phyloP scores from a whole-genome alignment of 1,284 basidiomycete genomes.

The Schizopora paradoxa region DNA sequence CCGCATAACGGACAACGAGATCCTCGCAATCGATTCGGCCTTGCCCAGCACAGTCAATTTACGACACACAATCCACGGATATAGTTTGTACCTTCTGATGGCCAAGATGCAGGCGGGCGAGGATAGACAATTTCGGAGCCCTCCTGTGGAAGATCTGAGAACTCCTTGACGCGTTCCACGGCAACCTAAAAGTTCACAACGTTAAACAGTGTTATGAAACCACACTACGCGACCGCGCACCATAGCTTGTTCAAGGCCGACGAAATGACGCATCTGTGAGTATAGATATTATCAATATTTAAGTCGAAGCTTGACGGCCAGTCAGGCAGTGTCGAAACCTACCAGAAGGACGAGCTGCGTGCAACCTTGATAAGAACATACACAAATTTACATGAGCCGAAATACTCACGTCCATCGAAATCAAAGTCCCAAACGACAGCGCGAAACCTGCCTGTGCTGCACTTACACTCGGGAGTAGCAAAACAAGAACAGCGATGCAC shows the following conservation, averaged over 20 bases:
- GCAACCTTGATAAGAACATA: constrained; percentile 47
- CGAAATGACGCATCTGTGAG: constrained; percentile 66
- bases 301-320: constrained; percentile 12
- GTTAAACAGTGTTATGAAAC: neutral
- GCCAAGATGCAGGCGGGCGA: constrained; percentile 81
- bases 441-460: constrained; percentile 83
- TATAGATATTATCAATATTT: too few species aligned
- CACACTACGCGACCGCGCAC: constrained; percentile 34
- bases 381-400: constrained; percentile 18
- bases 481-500: constrained; percentile 61
- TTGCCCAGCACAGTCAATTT: too few species aligned
- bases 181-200: constrained; percentile 56
- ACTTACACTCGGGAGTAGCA: constrained; percentile 65
- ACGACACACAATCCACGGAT: neutral
- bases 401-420: constrained; percentile 63
- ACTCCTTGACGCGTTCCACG: constrained; percentile 88
- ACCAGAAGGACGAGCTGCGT: neutral
- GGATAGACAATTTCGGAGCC: constrained; percentile 80
- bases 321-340: constrained; percentile 4
- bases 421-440: constrained; percentile 73
- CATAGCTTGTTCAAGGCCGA: constrained; percentile 89
- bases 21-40: constrained; percentile 68
- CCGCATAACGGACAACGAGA: constrained; percentile 84
- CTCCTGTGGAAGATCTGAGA: constrained; percentile 76
- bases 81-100: constrained; percentile 47